Percentiles rank a stretch among this genome's conserved stretches.
phyloP scores from a whole-genome alignment of 768 basidiomycete genomes.

The Panaeolus papilionaceus region DNA sequence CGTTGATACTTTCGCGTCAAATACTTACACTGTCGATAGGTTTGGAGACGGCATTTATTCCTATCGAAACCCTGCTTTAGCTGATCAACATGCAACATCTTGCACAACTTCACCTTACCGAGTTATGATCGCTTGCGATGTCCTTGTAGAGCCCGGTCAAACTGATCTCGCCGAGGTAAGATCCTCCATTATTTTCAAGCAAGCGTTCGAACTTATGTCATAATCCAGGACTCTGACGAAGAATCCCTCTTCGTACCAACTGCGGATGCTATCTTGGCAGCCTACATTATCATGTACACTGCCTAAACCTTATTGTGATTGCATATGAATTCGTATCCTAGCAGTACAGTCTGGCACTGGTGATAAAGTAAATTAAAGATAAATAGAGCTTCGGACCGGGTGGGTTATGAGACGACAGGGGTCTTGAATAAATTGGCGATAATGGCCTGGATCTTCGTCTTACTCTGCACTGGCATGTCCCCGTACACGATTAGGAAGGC shows the following conservation, averaged over 20 bases:
- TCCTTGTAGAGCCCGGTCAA: conserved; percentile 46
- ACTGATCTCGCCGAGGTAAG: conserved; percentile 36
- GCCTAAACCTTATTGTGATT: conserved; percentile 8
- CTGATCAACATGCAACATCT: conserved; percentile 68
- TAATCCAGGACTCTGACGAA: conserved; percentile 48
- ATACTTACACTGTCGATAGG: conserved; percentile 35
- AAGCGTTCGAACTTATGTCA: conserved; percentile 12
- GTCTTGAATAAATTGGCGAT: conserved; percentile 53
- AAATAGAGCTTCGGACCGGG: conserved; percentile 17
- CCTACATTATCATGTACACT: conserved; percentile 64
- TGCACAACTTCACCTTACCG: conserved; percentile 72
- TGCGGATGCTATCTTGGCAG: conserved; percentile 63
- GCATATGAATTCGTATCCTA: conserved; percentile 10
- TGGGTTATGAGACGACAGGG: conserved; percentile 47
- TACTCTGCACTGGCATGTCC: conserved; percentile 31
- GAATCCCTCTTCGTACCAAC: conserved; percentile 59
- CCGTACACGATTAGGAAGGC: conserved; percentile 72
- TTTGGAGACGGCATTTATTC: conserved; percentile 71
- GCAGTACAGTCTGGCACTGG: conserved; percentile 6
- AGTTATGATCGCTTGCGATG: conserved; percentile 67
- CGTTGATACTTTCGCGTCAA: not conserved
- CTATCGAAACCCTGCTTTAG: conserved; percentile 61
- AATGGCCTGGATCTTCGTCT: conserved; percentile 40
- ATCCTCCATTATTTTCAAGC: conserved; percentile 18
- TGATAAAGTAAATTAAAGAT: conserved; percentile 13